Evolutionary conservation across 148 eudicot species (phyloP), one percentile per base, ranked within the genome.

Genomic region (Linanthus parryae): DNA sequence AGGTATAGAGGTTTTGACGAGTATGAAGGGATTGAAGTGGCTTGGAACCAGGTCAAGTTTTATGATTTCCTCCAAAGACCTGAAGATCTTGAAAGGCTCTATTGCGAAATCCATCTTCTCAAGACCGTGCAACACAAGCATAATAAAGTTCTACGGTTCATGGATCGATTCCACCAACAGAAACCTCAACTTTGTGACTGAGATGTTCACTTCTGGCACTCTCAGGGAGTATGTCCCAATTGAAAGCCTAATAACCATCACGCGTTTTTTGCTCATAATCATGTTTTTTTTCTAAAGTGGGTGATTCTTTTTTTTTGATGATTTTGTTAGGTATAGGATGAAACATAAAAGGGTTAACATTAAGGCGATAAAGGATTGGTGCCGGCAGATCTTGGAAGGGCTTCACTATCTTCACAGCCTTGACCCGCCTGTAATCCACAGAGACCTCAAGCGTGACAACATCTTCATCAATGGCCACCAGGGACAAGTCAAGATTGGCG

Each of bases 151-250:
- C 57, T 53, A 53, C 30, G 36, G 43, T 53, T 53, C 57, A 20
- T 53, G 57, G 57, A 43, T 53, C 2, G 57, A 53, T 53, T 23
- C 44, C 19, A 16, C 44, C 44, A 53, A 53, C 31, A 36, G 57
- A 24, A 53, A 53, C 22, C 17, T 53, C 14, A 53, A 53, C 44
- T 53, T 53, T 36, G 57, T 53, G 8, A 53, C 57, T 22, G 57
- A 53, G 35, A 53, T 53, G 57, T 53, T 53, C 57, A 53, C 57
- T 25, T 53, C 57, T 23, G 57, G 57, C 44, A 53, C 57, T 26
- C 57, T 53, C 43, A 53, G 57, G 36, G 43, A 53, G 57, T 53
- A 37, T 34, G 57, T 53, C 8, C n/a, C n/a, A n/a, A n/a, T n/a
- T n/a, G n/a, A n/a, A n/a, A n/a, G n/a, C n/a, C n/a, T n/a, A n/a